Evolutionary conservation across 805 yeast genomes (phyloP).

Genomic region (Candida ortonii): DNA sequence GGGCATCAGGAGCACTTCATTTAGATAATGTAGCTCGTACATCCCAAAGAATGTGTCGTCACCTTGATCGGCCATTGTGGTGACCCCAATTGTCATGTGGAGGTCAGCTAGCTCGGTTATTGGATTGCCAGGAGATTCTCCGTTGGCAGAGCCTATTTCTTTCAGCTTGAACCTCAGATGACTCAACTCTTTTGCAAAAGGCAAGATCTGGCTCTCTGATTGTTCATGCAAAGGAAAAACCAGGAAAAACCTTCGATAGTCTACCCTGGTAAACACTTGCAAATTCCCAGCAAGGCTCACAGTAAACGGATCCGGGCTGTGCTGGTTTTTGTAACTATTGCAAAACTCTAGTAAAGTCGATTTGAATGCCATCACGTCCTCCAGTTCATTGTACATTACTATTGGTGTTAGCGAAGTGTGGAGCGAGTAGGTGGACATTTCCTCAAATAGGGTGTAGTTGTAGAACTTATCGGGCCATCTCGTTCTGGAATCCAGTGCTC

Average conservation of each 20-base stretch:
- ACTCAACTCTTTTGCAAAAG: conserved; percentile 5
- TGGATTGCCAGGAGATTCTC: conserved; percentile 17
- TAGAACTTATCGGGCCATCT: conserved; percentile 25
- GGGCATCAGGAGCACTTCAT: conserved; percentile 24
- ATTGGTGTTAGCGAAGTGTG: conserved; percentile 29
- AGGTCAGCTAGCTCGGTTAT: conserved; percentile 11
- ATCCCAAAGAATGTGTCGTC: conserved; percentile 21
- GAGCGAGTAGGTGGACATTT: conserved; percentile 12
- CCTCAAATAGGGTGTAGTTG: conserved; percentile 15
- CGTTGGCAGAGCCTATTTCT: conserved; percentile 19
- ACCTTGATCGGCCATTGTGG: not conserved
- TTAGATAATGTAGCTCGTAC: conserved; percentile 26
- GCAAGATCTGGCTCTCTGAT: conserved; percentile 4
- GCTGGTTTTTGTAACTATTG: conserved; percentile 7
- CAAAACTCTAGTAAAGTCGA: conserved; percentile 10
- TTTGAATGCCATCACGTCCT: conserved; percentile 13
- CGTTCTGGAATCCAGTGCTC: conserved; percentile 12
- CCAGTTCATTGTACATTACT: conserved; percentile 16
- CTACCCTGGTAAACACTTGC: conserved; percentile 14
- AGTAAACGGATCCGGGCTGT: conserved; percentile 4
- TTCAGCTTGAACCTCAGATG: conserved; percentile 12
- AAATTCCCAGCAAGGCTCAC: conserved; percentile 6
- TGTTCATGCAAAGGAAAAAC: conserved; percentile 9
- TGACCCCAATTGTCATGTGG: conserved; percentile 21
- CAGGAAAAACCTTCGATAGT: conserved; percentile 16